Percentiles rank a stretch among this genome's conserved stretches.
phyloP scores from a whole-genome alignment of 1,139 yeast species.

The Debaryomyces sp. region DNA sequence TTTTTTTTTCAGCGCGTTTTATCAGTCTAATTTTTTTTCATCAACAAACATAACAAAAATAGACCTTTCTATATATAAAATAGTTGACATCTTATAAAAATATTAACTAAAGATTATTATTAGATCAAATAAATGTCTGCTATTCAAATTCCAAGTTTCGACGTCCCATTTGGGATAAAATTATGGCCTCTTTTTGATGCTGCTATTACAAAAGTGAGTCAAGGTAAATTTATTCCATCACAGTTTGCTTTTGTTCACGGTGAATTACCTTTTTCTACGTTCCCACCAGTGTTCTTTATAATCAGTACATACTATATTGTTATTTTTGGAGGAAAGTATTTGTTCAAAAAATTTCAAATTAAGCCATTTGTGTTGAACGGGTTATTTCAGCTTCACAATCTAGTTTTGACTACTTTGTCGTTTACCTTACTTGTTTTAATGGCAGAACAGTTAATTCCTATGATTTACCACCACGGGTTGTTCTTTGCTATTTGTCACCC shows the following conservation, averaged over 20 bases:
- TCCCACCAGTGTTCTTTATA: conserved; percentile 58
- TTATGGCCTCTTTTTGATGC: conserved; percentile 65
- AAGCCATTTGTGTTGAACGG: conserved; percentile 63
- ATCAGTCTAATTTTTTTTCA: background rate
- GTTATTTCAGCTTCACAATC: conserved; percentile 70
- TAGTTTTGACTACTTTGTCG: conserved; percentile 62
- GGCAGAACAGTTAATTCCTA: conserved; percentile 73
- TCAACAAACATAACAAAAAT: conserved; percentile 4
- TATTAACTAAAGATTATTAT: background rate
- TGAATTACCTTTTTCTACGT: conserved; percentile 60
- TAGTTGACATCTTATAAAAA: background rate
- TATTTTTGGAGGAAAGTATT: conserved; percentile 69
- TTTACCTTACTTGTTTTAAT: conserved; percentile 60
- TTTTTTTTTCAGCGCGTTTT: conserved; percentile 2
- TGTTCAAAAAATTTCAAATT: conserved; percentile 48
- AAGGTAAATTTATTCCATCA: conserved; percentile 60
- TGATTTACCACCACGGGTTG: conserved; percentile 61
- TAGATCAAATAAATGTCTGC: background rate
- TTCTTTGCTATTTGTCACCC: conserved; percentile 67
- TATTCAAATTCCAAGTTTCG: conserved; percentile 42
- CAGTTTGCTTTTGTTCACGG: conserved; percentile 60
- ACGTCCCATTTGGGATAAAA: conserved; percentile 65
- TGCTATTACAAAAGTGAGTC: conserved; percentile 42
- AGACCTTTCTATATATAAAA: background rate
- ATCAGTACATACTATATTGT: conserved; percentile 66